Base-by-base conservation (phyloP, 495 filamentous ascomycete genomes). In the Gamarada debralockiae region DNA sequence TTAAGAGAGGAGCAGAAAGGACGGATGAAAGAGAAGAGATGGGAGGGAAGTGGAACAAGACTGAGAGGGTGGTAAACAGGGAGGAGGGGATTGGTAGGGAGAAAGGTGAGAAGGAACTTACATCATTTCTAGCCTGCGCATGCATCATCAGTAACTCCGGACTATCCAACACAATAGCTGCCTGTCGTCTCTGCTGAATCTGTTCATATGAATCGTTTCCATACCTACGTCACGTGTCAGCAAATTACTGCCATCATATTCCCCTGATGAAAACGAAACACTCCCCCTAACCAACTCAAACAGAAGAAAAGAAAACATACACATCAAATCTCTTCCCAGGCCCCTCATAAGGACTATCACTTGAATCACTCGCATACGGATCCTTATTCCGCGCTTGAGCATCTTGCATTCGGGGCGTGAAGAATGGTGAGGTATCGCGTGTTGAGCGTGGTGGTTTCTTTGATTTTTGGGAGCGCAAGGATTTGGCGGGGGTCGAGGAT, bases 121-220 rank as follows among this genome's bases (percentile, higher is more conserved):
- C 76, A 38, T 73, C 67, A 42, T 62, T 68, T 31, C 71, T 70
- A 31, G 68, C 64, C 48, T 74, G 65, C 13, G 76, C 70, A 23
- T 74, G 70, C 73, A 79, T 79, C 69, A 77, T 76, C 21, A 81
- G 61, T 48, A 76, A 54, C 52, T 81, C 77, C 1, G 76, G 76
- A 42, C 56, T 73, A 42, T 77, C 70, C 0, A 81, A 63, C 22
- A 75, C 69, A 18, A 71, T 58, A 14, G 70, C 61, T 25, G 76
- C 76, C 22, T 67, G 57, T 31, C 69, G 61, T 2, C 72, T 71
- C 10, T 63, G 62, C 50, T 77, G 69, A 14, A 40, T 31, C 6
- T 17, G 34, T 18, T 50, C 53, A 33, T 56, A 60, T 1, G 50
- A 27, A 17, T 51, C 48, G 29, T 58, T 58, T 20, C 52, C 39